phyloP scores from a whole-genome alignment of 352 stramenopile species.

The Blastocystis hominis region DNA sequence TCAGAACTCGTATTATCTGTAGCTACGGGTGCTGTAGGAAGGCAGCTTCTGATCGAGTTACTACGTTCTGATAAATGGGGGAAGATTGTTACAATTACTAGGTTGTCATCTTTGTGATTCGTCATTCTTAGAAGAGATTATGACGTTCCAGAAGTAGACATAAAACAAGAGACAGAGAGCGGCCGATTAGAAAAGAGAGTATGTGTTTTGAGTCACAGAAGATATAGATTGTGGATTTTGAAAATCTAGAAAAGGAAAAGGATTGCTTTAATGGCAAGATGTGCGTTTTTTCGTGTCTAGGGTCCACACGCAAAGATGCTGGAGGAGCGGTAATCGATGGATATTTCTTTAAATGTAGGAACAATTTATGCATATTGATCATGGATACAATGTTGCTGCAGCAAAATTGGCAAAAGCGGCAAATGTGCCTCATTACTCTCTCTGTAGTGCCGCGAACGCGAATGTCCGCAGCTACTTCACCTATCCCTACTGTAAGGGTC shows the following conservation, averaged over 20 bases:
- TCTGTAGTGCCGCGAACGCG: not conserved
- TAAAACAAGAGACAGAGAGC: not conserved
- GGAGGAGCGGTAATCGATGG: not conserved
- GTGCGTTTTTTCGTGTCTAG: not conserved
- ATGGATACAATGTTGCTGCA: not conserved
- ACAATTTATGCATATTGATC: conserved; percentile 2
- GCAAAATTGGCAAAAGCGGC: not conserved
- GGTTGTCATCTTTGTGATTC: not conserved
- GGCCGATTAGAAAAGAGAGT: not conserved
- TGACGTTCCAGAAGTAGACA: not conserved
- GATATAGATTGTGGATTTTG: not conserved
- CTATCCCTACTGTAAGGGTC: not conserved
- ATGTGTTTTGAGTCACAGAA: no score
- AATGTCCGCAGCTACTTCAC: not conserved
- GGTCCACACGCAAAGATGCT: not conserved
- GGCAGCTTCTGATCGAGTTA: not conserved
- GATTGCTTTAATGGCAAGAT: not conserved
- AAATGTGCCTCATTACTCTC: not conserved
- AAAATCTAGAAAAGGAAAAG: not conserved
- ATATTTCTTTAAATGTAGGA: not conserved
- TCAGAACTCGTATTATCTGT: not conserved
- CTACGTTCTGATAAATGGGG: not conserved
- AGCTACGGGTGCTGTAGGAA: not conserved
- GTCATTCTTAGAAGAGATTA: not conserved
- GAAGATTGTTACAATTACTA: not conserved